Evolutionary conservation across 345 rosid genomes (phyloP).

Genomic region (Bruguiera parviflora): DNA sequence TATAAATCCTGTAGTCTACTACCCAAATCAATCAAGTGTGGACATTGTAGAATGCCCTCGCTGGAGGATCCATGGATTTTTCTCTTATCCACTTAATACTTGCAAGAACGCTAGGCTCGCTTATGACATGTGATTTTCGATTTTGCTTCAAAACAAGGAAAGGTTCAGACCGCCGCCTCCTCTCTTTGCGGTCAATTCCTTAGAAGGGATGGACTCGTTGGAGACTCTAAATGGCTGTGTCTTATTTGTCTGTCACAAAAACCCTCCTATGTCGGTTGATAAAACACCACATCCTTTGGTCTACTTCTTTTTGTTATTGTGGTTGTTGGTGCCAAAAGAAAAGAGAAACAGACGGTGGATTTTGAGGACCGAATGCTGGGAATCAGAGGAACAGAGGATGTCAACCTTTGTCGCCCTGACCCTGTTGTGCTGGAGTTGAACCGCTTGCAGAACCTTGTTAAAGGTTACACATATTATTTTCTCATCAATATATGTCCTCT

Average conservation of each 20-base stretch:
- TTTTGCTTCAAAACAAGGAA: constrained; percentile 68
- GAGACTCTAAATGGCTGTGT: background rate
- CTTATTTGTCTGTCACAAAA: constrained; percentile 7
- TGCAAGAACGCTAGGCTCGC: constrained; percentile 56
- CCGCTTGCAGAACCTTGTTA: constrained; percentile 61
- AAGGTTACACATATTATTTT: constrained; percentile 36
- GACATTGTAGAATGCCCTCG: background rate
- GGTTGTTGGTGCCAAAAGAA: constrained; percentile 3
- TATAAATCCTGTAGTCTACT: constrained; percentile 2
- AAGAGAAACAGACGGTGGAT: constrained; percentile 34
- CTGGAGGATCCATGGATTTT: constrained; percentile 13
- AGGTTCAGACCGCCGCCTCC: constrained; percentile 24
- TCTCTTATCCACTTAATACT: constrained; percentile 22
- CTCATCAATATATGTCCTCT: background rate
- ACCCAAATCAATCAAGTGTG: constrained; percentile 4
- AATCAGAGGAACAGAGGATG: constrained; percentile 32
- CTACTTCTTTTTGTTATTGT: constrained; percentile 8
- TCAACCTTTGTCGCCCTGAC: constrained; percentile 37
- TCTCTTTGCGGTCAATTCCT: constrained; percentile 58
- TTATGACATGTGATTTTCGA: constrained; percentile 27
- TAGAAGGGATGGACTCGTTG: constrained; percentile 43
- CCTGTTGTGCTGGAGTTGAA: constrained; percentile 71
- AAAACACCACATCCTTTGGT: constrained; percentile 13
- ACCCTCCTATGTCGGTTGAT: constrained; percentile 11
- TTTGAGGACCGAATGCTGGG: constrained; percentile 29